Percentiles rank a stretch among this genome's conserved stretches.
phyloP scores from a whole-genome alignment of 164 flowering plant genomes.

The Santalum album region DNA sequence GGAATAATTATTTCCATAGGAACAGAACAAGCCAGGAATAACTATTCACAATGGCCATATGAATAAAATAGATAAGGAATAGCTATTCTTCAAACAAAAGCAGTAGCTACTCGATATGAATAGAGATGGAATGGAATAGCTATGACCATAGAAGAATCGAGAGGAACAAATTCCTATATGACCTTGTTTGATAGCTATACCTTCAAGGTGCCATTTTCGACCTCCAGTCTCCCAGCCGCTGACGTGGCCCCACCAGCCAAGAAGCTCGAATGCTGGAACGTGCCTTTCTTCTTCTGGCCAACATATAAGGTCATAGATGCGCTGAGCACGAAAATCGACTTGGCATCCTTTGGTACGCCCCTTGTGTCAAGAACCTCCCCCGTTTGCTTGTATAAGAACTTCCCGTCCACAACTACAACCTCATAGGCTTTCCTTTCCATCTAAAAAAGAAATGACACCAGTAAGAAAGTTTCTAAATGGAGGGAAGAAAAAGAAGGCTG shows the following conservation, averaged over 20 bases:
- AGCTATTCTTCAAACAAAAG: too few relatives aligned
- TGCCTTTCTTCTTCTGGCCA: conserved; percentile 56
- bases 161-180: too few relatives aligned
- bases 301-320: conserved; percentile 47
- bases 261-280: conserved; percentile 74
- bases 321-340: conserved; percentile 74
- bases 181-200: conserved; percentile 15
- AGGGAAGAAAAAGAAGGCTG: background rate
- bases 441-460: conserved; percentile 16
- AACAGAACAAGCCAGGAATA: too few relatives aligned
- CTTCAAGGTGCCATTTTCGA: conserved; percentile 50
- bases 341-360: conserved; percentile 25
- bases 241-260: conserved; percentile 69
- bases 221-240: conserved; percentile 64
- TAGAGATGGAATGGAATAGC: too few relatives aligned
- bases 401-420: conserved; percentile 43
- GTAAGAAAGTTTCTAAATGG: background rate
- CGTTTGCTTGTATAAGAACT: conserved; percentile 36
- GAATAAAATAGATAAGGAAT: too few relatives aligned
- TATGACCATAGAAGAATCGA: too few relatives aligned
- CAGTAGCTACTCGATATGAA: too few relatives aligned
- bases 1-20: too few relatives aligned
- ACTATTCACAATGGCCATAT: too few relatives aligned
- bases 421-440: conserved; percentile 60
- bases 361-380: conserved; percentile 45